Evolutionary conservation across 208 protist genomes (phyloP).

Genomic region (Borovskyia barvae): DNA sequence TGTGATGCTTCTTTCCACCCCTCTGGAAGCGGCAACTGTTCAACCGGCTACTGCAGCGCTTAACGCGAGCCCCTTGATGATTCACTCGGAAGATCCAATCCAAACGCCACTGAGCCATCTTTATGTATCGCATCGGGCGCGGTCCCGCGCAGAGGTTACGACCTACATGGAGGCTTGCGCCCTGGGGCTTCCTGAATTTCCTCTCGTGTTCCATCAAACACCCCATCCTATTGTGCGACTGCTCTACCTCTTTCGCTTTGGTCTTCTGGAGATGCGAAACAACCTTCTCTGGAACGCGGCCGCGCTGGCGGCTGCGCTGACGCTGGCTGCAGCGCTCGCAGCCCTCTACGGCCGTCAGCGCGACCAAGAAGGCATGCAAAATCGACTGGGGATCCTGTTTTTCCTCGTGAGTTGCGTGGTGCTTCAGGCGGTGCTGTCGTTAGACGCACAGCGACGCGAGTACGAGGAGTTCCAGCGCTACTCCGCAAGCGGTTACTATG

Average conservation of each 20-base stretch:
- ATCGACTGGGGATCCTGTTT: conserved; percentile 67
- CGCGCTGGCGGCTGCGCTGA: conserved; percentile 22
- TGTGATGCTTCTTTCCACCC: background rate
- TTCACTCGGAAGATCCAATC: conserved; percentile 5
- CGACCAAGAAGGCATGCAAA: conserved; percentile 56
- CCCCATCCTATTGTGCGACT: conserved; percentile 36
- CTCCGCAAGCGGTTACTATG: conserved; percentile 55
- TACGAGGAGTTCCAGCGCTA: conserved; percentile 52
- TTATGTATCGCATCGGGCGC: conserved; percentile 7
- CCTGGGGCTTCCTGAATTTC: conserved; percentile 27
- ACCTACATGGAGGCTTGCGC: conserved; percentile 52
- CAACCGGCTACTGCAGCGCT: background rate
- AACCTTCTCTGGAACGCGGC: conserved; percentile 19
- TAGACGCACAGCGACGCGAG: conserved; percentile 42
- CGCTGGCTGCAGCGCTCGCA: conserved; percentile 33
- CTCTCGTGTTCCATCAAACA: conserved; percentile 18
- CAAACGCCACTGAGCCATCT: conserved; percentile 18
- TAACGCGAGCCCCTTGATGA: background rate
- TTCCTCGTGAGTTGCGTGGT: conserved; percentile 59
- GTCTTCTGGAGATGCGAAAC: conserved; percentile 41
- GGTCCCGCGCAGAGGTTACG: conserved; percentile 26
- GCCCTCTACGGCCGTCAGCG: conserved; percentile 56
- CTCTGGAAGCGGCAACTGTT: background rate
- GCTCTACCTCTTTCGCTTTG: conserved; percentile 50
- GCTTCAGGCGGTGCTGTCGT: conserved; percentile 51